Evolutionary conservation across 1,284 basidiomycete species (phyloP), one percentile per base, ranked within the genome.

Genomic region (Spongiforma sp.): DNA sequence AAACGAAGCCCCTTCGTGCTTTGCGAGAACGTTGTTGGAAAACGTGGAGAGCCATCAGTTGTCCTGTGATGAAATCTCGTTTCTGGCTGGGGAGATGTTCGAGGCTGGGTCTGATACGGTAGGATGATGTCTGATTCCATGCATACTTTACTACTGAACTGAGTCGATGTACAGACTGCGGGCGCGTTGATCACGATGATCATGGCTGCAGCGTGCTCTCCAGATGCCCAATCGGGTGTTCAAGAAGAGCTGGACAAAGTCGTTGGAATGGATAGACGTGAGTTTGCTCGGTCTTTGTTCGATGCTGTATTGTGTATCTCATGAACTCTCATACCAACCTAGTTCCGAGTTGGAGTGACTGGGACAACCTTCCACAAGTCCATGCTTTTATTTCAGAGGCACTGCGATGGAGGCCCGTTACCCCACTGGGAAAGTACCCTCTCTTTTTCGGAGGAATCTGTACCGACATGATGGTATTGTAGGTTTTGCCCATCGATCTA

Each of bases 161-260:
- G n/a, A n/a, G n/a, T n/a, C n/a, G 79, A 48, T 48, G 26, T 48
- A n/a, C 26, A 26, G 46, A 26, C 46, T 48, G 26, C 24, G 46
- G 24, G 5, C n/a, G n/a, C 24, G 24, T n/a, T 92, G 50, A 84
- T 82, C 39, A 79, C 84, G 48, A 77, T 81, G 36, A 80, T 86
- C 30, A 84, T 93, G 82, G 89, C 91, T 0, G 86, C 91, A 1
- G 89, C 89, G 0, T 81, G 79, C 32, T 83, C 85, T 69, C 89
- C 89, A 0, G 82, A 86, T 9, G 79, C 83, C 5, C 87, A 89
- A 63, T 72, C 67, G 4, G 77, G 74, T 37, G 87, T 91, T 0
- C 89, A 88, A 67, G 81, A 83, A 7, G 86, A 92, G 69, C 73
- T 93, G 8, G 88, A 91, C 60, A 60, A 57, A 5, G 81, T 91